Base-by-base conservation (phyloP, 306 rosid genomes). In the Ormosia emarginata region DNA sequence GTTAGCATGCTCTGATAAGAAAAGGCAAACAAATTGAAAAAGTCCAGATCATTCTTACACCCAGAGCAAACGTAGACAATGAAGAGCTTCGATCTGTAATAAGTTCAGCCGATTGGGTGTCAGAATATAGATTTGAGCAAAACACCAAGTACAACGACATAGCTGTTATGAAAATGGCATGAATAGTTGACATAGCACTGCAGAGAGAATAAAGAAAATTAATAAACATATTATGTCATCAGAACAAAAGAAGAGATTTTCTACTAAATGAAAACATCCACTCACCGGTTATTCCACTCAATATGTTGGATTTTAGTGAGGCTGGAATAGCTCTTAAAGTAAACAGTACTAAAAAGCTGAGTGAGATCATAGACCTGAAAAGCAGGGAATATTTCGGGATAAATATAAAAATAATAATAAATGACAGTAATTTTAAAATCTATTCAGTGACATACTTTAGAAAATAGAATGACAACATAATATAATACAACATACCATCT, bases 271-370 rank as follows among this genome's bases (percentile, higher is more conserved):
- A 76, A 78, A 79, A 32, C 7, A 67, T 79, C 57, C 66, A 74
- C 36, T 70, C 75, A 95, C 99, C 99, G 89, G 88, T 88, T 95
- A 79, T 91, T 93, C 99, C 99, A 95, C 87, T 95, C 97, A 47
- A 77, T 62, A 13, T 93, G 93, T 78, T 92, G 98, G 67, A 90
- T 33, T 79, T 82, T 87, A 44, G 96, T 82, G 70, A 95, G 98
- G 62, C 88, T 89, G 30, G 97, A 89, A 85, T 93, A 95, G 87
- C 93, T 89, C 91, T 92, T 95, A 78, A 93, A 95, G 85, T 92
- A 91, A 71, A 86, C 74, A 43, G 88, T 79, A 79, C 99, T 88
- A 71, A 92, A 67, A 75, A 86, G 81, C 81, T 90, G 94, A 74
- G 90, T 88, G 56, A 92, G 86, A 84, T 92, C 94, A 82, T 90